Percentiles rank a stretch among this genome's conserved stretches.
Evolutionary conservation across 2,329 filamentous ascomycete species (phyloP).

Genomic region (Cladosporium sp.): DNA sequence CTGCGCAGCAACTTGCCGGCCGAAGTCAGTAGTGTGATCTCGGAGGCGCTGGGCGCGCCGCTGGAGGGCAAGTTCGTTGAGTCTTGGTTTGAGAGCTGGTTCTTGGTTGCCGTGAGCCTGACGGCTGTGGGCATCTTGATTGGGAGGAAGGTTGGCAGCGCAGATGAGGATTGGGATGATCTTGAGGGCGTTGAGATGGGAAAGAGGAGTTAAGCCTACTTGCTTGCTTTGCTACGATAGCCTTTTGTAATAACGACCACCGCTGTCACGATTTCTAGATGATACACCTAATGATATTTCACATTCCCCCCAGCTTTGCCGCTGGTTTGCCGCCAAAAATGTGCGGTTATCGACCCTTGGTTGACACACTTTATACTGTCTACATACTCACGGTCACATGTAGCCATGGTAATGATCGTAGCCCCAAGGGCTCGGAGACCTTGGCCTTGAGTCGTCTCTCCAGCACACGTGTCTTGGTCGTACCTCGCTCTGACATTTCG

Average conservation of each 20-base stretch:
- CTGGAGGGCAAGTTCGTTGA: slow-evolving; percentile 70
- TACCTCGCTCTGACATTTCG: too few species aligned
- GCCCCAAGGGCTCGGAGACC: too few species aligned
- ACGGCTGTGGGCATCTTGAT: slow-evolving; percentile 72
- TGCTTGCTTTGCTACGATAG: not conserved
- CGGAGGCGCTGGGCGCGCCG: slow-evolving; percentile 71
- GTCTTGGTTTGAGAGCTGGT: slow-evolving; percentile 85
- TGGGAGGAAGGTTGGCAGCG: slow-evolving; percentile 56
- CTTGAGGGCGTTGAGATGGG: slow-evolving; percentile 56
- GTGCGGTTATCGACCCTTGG: too few species aligned
- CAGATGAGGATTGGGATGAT: slow-evolving; percentile 41
- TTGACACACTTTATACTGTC: too few species aligned
- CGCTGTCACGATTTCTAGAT: not conserved
- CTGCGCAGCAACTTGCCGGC: slow-evolving; percentile 72
- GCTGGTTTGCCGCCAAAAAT: too few species aligned
- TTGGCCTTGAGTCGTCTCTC: too few species aligned
- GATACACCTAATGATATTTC: not conserved
- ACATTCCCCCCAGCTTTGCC: not conserved
- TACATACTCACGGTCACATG: too few species aligned
- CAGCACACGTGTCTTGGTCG: too few species aligned
- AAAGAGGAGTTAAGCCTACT: slow-evolving; percentile 41
- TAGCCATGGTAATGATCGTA: too few species aligned
- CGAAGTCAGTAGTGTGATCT: slow-evolving; percentile 72
- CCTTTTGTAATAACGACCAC: not conserved
- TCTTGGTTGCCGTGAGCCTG: slow-evolving; percentile 62